Evolutionary conservation across 164 flowering plant genomes (phyloP).

Genomic region (Saururus chinensis): DNA sequence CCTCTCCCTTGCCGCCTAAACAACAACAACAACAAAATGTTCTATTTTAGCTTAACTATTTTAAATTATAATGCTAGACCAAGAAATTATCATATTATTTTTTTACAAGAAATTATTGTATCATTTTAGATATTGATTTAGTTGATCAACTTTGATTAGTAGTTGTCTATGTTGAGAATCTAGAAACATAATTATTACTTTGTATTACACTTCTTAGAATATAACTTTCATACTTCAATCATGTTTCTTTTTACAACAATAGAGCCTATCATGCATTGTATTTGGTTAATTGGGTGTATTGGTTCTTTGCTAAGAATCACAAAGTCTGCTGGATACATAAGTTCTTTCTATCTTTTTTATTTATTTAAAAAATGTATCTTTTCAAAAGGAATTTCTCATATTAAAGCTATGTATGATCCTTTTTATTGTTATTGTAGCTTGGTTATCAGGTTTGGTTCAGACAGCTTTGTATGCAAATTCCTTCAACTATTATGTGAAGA

Average conservation of each 20-base stretch:
- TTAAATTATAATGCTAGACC: too few species aligned
- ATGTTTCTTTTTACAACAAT: slow-evolving; percentile 1
- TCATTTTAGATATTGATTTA: too few species aligned
- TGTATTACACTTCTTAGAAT: too few species aligned
- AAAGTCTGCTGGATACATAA: slow-evolving; percentile 45
- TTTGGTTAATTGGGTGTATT: slow-evolving; percentile 49
- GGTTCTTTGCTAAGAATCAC: slow-evolving; percentile 34
- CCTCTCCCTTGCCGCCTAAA: too few species aligned
- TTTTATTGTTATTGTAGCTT: slow-evolving; percentile 27
- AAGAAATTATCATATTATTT: too few species aligned
- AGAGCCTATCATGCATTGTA: slow-evolving; percentile 55
- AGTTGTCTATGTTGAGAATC: too few species aligned
- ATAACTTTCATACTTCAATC: neutral
- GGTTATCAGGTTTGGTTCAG: slow-evolving; percentile 57
- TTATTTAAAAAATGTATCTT: neutral
- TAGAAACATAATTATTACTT: too few species aligned
- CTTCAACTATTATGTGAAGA: slow-evolving; percentile 58
- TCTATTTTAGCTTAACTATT: too few species aligned
- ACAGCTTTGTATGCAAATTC: slow-evolving; percentile 64
- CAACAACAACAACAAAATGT: too few species aligned
- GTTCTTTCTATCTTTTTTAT: slow-evolving; percentile 7
- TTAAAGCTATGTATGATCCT: neutral
- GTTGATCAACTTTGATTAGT: too few species aligned
- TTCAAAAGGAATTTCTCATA: neutral
- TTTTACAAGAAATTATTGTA: too few species aligned